These are phyloP conservation scores for Calophaca sinica DNA, from an alignment of 306 rosid genomes.

Conservation along the genomic window DNA sequence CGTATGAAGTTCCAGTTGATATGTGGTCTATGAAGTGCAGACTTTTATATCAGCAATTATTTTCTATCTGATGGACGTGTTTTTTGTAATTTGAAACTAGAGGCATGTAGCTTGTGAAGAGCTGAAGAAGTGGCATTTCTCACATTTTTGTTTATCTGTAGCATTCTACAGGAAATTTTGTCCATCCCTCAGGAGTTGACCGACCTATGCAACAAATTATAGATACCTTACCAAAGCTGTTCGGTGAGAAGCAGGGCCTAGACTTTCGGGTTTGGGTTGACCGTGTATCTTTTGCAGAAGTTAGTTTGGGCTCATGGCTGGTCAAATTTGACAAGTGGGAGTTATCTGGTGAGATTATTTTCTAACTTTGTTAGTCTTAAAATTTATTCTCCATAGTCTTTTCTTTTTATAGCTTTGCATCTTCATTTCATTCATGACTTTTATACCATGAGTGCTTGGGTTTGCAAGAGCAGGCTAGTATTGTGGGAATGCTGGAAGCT, in stretches of 20 bases:
- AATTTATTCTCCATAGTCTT: background rate
- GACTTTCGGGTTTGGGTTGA: conserved; percentile 73
- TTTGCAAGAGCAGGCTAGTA: conserved; percentile 26
- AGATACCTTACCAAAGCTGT: conserved; percentile 42
- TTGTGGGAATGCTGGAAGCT: conserved; percentile 12
- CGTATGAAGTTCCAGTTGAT: conserved; percentile 31
- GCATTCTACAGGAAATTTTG: conserved; percentile 54
- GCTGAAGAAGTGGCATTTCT: background rate
- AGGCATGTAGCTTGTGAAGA: conserved; percentile 27
- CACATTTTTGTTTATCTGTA: conserved; percentile 40
- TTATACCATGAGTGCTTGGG: background rate
- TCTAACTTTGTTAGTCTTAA: conserved; percentile 5
- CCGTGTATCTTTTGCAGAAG: conserved; percentile 55
- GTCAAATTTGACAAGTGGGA: conserved; percentile 86
- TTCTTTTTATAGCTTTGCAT: conserved; percentile 2
- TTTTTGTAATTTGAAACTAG: conserved; percentile 30
- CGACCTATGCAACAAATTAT: conserved; percentile 44
- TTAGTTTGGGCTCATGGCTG: conserved; percentile 69
- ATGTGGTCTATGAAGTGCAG: conserved; percentile 19
- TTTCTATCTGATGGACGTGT: background rate
- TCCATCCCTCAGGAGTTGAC: conserved; percentile 70
- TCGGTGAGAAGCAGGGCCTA: conserved; percentile 55
- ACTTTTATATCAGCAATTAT: conserved; percentile 18
- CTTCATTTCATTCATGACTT: conserved; percentile 6
- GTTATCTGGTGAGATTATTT: conserved; percentile 58